Conservation (phyloP, 2,329 filamentous ascomycete species). For the Metarhizium brunneum region DNA sequence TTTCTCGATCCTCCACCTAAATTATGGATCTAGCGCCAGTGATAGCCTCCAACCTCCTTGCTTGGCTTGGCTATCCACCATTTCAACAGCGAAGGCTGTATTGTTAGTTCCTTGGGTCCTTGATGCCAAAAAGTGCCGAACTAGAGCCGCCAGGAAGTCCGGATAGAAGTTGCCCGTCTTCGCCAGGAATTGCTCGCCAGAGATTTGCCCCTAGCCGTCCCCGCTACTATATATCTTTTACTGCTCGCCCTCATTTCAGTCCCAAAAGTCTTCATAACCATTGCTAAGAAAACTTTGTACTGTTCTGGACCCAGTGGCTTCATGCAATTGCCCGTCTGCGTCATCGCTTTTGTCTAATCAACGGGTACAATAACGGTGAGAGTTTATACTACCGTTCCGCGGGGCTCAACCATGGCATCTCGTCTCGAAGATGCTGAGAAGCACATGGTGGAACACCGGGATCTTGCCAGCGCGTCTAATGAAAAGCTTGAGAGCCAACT, state of each 20-base stretch:
- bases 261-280: background rate
- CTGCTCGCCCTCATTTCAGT: background rate
- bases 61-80: background rate
- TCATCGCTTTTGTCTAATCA: background rate
- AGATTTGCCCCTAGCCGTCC: no score
- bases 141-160: no score
- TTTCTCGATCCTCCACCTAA: background rate
- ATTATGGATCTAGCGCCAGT: background rate
- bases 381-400: no score
- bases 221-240: background rate
- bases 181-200: no score
- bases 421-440: constrained; percentile 13
- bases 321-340: background rate
- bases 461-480: constrained; percentile 14
- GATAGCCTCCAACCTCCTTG: background rate
- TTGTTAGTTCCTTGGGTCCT: no score
- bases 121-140: no score
- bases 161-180: no score
- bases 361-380: background rate
- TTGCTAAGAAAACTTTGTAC: background rate
- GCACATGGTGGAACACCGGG: constrained; percentile 13
- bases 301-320: background rate
- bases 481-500: constrained; percentile 14
- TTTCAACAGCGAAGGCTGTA: background rate
- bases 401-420: constrained; percentile 14